Evolutionary conservation across 768 basidiomycete species (phyloP).

Genomic region (Termitomyces sp.): DNA sequence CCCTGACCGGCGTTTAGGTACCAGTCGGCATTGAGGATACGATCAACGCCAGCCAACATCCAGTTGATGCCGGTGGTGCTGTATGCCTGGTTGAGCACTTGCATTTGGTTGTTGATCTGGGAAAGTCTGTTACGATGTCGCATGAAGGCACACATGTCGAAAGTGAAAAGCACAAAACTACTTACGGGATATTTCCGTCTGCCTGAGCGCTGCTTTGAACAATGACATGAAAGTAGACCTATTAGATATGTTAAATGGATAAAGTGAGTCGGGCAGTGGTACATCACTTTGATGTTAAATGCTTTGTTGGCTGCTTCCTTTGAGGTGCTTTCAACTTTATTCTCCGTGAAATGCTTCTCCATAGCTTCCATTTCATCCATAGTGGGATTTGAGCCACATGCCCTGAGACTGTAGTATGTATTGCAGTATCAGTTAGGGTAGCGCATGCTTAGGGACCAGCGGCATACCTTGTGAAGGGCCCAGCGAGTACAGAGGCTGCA

Average conservation of each 20-base stretch:
- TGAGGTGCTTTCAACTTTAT: too few relatives aligned
- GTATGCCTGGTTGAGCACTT: not conserved
- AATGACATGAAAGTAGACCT: slow-evolving; percentile 1
- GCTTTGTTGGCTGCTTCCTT: not conserved
- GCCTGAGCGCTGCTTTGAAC: too few relatives aligned
- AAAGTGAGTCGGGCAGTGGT: not conserved
- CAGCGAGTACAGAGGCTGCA: too few relatives aligned
- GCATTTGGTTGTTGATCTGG: not conserved
- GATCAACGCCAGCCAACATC: not conserved
- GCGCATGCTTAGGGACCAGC: too few relatives aligned
- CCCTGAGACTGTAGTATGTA: too few relatives aligned
- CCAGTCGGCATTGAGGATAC: not conserved
- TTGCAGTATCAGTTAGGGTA: not conserved
- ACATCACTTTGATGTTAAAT: not conserved
- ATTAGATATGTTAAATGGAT: too few relatives aligned
- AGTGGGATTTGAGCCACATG: too few relatives aligned
- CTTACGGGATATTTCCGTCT: too few relatives aligned
- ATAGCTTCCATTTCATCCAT: too few relatives aligned
- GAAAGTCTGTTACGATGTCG: not conserved
- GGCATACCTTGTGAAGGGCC: too few relatives aligned
- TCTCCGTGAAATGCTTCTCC: too few relatives aligned
- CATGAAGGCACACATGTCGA: not conserved
- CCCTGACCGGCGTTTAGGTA: not conserved
- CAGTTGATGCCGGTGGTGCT: not conserved
- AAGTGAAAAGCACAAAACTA: not conserved